Evolutionary conservation across 2,329 filamentous ascomycete genomes (phyloP).

Genomic region (Phaeosphaeriaceae sp.): DNA sequence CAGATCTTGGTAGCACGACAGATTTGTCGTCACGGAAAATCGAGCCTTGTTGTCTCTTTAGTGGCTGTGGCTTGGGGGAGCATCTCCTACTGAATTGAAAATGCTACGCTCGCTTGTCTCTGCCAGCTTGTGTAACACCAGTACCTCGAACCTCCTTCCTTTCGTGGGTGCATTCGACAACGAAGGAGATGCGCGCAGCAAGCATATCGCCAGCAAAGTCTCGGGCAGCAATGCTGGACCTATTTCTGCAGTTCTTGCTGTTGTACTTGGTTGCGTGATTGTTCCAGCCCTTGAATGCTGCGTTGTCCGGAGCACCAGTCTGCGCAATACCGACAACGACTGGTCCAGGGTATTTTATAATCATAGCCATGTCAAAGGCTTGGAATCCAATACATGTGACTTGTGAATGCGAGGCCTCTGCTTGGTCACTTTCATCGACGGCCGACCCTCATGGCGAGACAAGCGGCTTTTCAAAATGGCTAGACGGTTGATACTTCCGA

Average conservation of each 20-base stretch:
- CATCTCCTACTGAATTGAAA: slow-evolving; percentile 10
- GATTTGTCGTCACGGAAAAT: not conserved
- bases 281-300: slow-evolving; percentile 25
- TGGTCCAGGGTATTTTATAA: not conserved
- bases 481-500: not conserved
- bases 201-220: slow-evolving; percentile 15
- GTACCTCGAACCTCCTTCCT: not conserved
- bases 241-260: slow-evolving; percentile 17
- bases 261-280: slow-evolving; percentile 23
- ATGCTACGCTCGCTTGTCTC: slow-evolving; percentile 1
- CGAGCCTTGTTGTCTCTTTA: slow-evolving; percentile 1
- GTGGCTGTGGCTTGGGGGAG: slow-evolving; percentile 23
- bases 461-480: not conserved
- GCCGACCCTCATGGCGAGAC: too few species aligned
- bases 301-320: slow-evolving; percentile 16
- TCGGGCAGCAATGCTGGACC: slow-evolving; percentile 21
- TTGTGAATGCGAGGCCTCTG: not conserved
- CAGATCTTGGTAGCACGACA: not conserved
- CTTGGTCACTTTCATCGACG: not conserved
- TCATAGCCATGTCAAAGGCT: not conserved
- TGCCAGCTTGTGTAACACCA: slow-evolving; percentile 4
- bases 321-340: slow-evolving; percentile 7
- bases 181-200: slow-evolving; percentile 34
- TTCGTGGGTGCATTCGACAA: not conserved
- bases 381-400: not conserved